A percentile compares a stretch with the other conserved stretches of the same genome.
phyloP scores from a whole-genome alignment of 495 filamentous ascomycete species.

The Neurospora sp. region DNA sequence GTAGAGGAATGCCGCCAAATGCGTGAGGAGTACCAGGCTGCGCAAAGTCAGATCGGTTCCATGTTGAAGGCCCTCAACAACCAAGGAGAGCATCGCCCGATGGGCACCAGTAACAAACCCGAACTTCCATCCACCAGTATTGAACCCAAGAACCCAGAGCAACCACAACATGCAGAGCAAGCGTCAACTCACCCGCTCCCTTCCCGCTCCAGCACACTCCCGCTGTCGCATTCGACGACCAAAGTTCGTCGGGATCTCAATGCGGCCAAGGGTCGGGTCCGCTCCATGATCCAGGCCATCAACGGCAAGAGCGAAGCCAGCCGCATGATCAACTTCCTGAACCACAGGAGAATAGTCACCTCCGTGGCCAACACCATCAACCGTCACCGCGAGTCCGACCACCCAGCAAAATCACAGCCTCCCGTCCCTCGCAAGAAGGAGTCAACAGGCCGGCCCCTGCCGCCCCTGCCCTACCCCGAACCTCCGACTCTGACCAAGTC shows the following conservation, averaged over 20 bases:
- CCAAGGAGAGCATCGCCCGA: too few relatives aligned
- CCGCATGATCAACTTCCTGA: background rate
- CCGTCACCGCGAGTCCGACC: rapidly evolving
- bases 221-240: background rate
- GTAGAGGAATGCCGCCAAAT: background rate
- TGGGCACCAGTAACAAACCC: too few relatives aligned
- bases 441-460: background rate
- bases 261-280: background rate
- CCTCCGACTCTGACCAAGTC: background rate
- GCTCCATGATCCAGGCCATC: background rate
- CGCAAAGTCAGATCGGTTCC: background rate
- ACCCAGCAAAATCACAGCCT: background rate
- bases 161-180: too few relatives aligned
- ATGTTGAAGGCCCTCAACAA: too few relatives aligned
- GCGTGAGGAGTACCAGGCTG: background rate
- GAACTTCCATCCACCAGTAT: too few relatives aligned
- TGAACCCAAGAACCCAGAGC: too few relatives aligned
- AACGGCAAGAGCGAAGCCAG: background rate
- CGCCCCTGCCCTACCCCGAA: background rate
- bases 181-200: too few relatives aligned
- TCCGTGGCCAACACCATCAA: background rate
- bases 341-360: background rate
- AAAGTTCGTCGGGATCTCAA: background rate
- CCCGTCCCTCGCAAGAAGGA: background rate
- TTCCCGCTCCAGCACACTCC: too few relatives aligned